A percentile compares a stretch with the other conserved stretches of the same genome.
These are phyloP conservation scores for Cladosporium austrohemisphaericum DNA, from an alignment of 2,329 filamentous ascomycete genomes.

Conservation along the genomic window DNA sequence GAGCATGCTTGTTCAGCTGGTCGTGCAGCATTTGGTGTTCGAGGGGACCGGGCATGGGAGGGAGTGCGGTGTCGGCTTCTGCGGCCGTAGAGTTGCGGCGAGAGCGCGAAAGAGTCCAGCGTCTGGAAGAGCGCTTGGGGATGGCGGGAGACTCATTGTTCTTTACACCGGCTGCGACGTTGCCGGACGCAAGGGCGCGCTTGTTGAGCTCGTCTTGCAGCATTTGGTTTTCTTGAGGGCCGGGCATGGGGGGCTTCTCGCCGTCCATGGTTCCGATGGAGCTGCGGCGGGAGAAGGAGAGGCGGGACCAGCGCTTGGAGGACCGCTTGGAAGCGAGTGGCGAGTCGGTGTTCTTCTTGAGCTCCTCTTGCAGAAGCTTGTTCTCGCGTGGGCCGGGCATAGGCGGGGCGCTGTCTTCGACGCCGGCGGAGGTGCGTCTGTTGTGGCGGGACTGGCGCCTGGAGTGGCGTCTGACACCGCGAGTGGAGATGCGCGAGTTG, in stretches of 20 bases:
- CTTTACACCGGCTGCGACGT: conserved; percentile 6
- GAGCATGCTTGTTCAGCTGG: conserved; percentile 10
- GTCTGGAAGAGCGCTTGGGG: conserved; percentile 1
- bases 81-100: conserved; percentile 4
- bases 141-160: neutral
- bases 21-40: conserved; percentile 9
- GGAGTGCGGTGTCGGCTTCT: conserved; percentile 9
- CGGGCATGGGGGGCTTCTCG: conserved; percentile 10
- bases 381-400: conserved; percentile 2
- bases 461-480: conserved; percentile 7
- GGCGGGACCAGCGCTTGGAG: conserved; percentile 7
- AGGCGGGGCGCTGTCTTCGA: conserved; percentile 2
- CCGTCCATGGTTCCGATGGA: conserved; percentile 6
- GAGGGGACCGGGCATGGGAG: conserved; percentile 8
- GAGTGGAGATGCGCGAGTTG: conserved; percentile 3
- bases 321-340: conserved; percentile 9
- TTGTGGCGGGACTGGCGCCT: conserved; percentile 13
- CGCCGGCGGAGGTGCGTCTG: conserved; percentile 2
- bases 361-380: neutral
- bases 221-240: conserved; percentile 10
- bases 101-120: conserved; percentile 1
- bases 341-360: conserved; percentile 3
- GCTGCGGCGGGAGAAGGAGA: conserved; percentile 11
- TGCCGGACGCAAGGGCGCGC: conserved; percentile 2
- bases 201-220: conserved; percentile 14